Base-by-base conservation (phyloP, 768 basidiomycete genomes). In the Hemileccinum impolitum region DNA sequence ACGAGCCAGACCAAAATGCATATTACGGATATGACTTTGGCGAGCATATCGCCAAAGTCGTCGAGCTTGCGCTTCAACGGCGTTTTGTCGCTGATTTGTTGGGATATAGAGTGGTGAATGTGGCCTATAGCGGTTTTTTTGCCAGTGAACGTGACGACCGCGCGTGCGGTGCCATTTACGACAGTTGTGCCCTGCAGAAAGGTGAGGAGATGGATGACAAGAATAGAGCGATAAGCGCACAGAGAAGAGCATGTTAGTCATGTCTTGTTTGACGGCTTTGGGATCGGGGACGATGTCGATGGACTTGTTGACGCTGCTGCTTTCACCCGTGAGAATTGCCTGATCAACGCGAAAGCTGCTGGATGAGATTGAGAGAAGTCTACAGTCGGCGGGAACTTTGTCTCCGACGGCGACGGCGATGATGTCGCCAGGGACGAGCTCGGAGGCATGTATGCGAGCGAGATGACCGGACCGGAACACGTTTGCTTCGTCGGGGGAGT, bases 1-100 rank as follows among this genome's bases (percentile, higher is more conserved):
- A 99, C 89, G 52, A 97, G 75, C 95, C 95, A 99, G 55, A 99
- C 95, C 53, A 99, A 84, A 51, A 99, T 76, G 60, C 95, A 99
- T 61, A 98, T 96, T 53, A 96, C 91, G 38, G 86, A 81, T 70
- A 99, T 99, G 68, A 98, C 94, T 68, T 97, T 98, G 25, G 95
- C 95, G 43, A 99, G 79, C 79, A 87, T 85, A 63, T 99, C 94
- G 50, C 95, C 95, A 58, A 99, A 99, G 66, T 99, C 95, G 66
- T 99, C 95, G 39, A 99, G 79, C 69, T 97, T 97, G 54, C 90
- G 85, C 70, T 99, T 99, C 43, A 99, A 72, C 0, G 95, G 95
- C 0, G 95, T 99, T 77, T 98, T 97, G 60, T 97, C 94, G 47
- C 78, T 83, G 57, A 94, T 94, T 66, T 95, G 93, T 28, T 86